These are phyloP conservation scores for Xylariales sp. DNA, from an alignment of 2,329 filamentous ascomycete species.

Conservation along the genomic window DNA sequence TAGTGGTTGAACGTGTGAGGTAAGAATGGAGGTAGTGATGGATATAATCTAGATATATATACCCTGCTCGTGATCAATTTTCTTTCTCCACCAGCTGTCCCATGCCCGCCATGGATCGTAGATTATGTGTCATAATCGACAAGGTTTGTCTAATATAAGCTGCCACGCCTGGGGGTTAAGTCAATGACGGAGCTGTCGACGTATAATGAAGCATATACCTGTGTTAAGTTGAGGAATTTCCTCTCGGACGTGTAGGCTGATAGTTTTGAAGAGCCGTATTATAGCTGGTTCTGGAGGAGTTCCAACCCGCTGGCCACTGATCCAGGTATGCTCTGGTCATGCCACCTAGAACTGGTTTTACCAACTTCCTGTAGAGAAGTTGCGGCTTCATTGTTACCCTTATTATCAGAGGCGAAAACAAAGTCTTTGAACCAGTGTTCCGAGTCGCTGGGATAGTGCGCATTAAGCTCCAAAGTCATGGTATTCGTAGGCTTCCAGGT, in stretches of 20 bases:
- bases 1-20: too few species aligned
- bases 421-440: conserved; percentile 29
- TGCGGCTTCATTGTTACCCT: conserved; percentile 13
- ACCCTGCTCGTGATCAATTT: too few species aligned
- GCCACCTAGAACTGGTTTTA: too few species aligned
- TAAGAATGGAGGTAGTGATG: too few species aligned
- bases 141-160: neutral
- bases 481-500: conserved; percentile 20
- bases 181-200: neutral
- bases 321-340: conserved; percentile 29
- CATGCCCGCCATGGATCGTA: neutral
- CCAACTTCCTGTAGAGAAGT: too few species aligned
- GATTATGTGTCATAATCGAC: neutral
- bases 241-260: conserved; percentile 9
- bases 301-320: conserved; percentile 19
- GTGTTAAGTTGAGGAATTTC: conserved; percentile 17
- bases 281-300: conserved; percentile 18
- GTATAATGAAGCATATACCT: neutral
- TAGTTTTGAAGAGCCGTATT: conserved; percentile 20
- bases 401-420: conserved; percentile 17
- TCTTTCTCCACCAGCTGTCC: too few species aligned
- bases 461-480: conserved; percentile 29
- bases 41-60: too few species aligned
- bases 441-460: conserved; percentile 28
- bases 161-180: neutral